Evolutionary conservation across 495 filamentous ascomycete genomes (phyloP).

Genomic region (Daldinia loculata): DNA sequence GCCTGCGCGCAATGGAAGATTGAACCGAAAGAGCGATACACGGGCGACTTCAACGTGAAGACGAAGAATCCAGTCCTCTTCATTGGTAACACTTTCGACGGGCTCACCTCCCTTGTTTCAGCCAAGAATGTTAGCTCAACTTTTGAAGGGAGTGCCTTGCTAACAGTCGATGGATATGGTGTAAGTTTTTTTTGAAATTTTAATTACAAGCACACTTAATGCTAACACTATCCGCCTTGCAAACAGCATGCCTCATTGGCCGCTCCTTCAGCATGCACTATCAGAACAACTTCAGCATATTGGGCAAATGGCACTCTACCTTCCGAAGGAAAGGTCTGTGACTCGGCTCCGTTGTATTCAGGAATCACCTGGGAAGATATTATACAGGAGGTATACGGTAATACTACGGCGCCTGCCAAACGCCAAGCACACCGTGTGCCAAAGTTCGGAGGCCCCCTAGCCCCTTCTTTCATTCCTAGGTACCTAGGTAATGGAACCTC

Average conservation of each 20-base stretch:
- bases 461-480: not conserved
- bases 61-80: constrained; percentile 57
- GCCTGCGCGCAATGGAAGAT: constrained; percentile 56
- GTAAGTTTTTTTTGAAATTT: constrained; percentile 55
- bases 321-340: constrained; percentile 52
- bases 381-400: constrained; percentile 26
- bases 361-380: constrained; percentile 37
- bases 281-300: constrained; percentile 54
- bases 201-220: not conserved
- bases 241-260: constrained; percentile 58
- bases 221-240: not conserved
- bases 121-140: constrained; percentile 60
- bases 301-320: constrained; percentile 61
- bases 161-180: constrained; percentile 63
- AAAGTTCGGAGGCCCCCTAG: not conserved
- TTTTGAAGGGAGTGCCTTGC: constrained; percentile 62
- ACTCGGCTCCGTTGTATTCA: constrained; percentile 30
- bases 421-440: not conserved
- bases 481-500: not conserved
- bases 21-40: constrained; percentile 54
- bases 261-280: constrained; percentile 59
- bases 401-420: constrained; percentile 21
- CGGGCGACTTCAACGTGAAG: constrained; percentile 52
- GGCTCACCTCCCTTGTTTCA: constrained; percentile 54
- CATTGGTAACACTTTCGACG: constrained; percentile 55